Conservation (phyloP, 2,329 filamentous ascomycete species). For the Pseudopyricularia cyperi region DNA sequence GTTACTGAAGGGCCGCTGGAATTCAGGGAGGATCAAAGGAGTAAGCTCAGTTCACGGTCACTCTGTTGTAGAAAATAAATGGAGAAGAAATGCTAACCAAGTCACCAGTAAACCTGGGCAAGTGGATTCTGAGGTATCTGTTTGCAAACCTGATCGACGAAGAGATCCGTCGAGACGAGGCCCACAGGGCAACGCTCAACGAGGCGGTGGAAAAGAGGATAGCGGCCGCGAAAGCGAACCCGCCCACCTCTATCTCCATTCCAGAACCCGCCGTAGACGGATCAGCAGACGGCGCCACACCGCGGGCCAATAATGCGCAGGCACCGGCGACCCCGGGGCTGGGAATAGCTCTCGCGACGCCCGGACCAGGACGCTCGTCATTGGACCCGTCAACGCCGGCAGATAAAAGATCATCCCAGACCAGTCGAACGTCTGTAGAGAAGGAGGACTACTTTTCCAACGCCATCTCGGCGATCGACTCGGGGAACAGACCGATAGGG, state of each 20-base stretch:
- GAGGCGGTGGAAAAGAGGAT: conserved; percentile 46
- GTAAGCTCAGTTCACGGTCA: conserved; percentile 35
- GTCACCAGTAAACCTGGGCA: conserved; percentile 75
- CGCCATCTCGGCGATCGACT: conserved; percentile 35
- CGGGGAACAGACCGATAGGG: conserved; percentile 28
- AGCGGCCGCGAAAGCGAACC: conserved; percentile 38
- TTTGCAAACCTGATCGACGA: conserved; percentile 85
- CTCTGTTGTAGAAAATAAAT: not conserved
- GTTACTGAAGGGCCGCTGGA: conserved; percentile 59
- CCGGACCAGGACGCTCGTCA: conserved; percentile 30
- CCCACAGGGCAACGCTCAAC: conserved; percentile 56
- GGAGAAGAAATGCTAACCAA: not conserved
- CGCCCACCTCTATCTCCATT: conserved; percentile 46
- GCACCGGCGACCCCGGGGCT: conserved; percentile 61
- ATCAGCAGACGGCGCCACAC: conserved; percentile 28
- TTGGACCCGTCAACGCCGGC: conserved; percentile 27
- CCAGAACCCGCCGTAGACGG: not conserved
- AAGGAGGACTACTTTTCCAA: conserved; percentile 69
- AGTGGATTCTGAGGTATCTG: conserved; percentile 88
- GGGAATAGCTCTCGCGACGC: conserved; percentile 62
- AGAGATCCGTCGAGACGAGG: conserved; percentile 71
- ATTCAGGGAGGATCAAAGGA: conserved; percentile 87
- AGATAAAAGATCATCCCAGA: conserved; percentile 42
- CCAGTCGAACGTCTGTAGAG: conserved; percentile 49
- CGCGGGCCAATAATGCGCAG: conserved; percentile 47